A percentile compares a stretch with the other conserved stretches of the same genome.
Conservation (phyloP, 495 filamentous ascomycete genomes). For the Entonaema liquescens region DNA sequence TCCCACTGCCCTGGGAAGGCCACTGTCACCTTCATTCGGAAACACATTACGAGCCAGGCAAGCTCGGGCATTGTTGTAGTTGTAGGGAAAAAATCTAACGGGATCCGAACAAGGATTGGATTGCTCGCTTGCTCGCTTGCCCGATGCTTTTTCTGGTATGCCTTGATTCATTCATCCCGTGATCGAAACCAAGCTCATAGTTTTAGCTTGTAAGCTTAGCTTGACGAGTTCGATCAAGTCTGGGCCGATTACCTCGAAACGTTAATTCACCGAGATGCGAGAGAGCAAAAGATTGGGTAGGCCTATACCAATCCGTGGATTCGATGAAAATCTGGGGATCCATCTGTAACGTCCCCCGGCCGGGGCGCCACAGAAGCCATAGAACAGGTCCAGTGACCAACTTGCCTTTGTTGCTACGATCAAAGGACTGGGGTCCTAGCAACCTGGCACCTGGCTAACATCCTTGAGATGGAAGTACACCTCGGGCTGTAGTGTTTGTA, state of each 20-base stretch:
- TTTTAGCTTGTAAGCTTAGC: neutral
- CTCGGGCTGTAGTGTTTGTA: neutral
- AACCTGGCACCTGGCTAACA: neutral
- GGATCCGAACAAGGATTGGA: constrained; percentile 21
- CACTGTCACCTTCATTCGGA: constrained; percentile 13
- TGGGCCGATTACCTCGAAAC: constrained; percentile 24
- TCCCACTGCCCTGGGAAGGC: constrained; percentile 33
- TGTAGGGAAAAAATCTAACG: constrained; percentile 5
- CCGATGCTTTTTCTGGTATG: constrained; percentile 16
- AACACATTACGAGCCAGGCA: constrained; percentile 18
- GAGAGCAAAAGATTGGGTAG: constrained; percentile 22
- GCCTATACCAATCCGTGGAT: constrained; percentile 21
- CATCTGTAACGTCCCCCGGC: constrained; percentile 11
- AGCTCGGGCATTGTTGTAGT: constrained; percentile 20
- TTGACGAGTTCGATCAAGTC: constrained; percentile 3
- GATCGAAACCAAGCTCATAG: constrained; percentile 14
- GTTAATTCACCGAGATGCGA: constrained; percentile 20
- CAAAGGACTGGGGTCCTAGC: constrained; percentile 20
- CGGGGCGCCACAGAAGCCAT: constrained; percentile 13
- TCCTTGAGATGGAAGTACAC: neutral
- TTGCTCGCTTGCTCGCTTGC: constrained; percentile 5
- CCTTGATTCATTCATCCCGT: constrained; percentile 36
- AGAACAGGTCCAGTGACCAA: constrained; percentile 37
- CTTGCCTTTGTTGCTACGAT: constrained; percentile 37
- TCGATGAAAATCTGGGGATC: constrained; percentile 24